A percentile compares a stretch with the other conserved stretches of the same genome.
phyloP scores from a whole-genome alignment of 2,329 filamentous ascomycete species.

The Thyridium curvatum region DNA sequence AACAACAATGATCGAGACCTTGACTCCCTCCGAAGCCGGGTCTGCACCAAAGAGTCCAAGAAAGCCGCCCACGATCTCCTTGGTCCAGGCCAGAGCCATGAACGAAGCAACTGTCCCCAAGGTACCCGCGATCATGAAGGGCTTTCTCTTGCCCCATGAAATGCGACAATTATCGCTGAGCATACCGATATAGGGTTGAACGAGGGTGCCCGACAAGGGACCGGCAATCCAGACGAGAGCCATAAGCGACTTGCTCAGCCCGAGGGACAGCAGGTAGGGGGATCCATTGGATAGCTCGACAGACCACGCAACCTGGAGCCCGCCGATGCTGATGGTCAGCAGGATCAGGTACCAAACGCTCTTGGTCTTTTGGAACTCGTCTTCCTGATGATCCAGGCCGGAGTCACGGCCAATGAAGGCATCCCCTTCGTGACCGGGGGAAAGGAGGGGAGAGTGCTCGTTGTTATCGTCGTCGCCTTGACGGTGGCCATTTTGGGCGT shows the following conservation, averaged over 20 bases:
- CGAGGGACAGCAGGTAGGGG: conserved; percentile 72
- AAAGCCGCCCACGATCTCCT: conserved; percentile 63
- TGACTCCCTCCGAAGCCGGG: conserved; percentile 56
- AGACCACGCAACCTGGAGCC: conserved; percentile 91
- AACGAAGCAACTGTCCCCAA: conserved; percentile 61
- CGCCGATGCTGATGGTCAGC: conserved; percentile 80
- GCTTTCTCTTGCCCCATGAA: conserved; percentile 71
- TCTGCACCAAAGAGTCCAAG: conserved; percentile 66
- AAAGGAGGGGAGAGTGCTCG: conserved; percentile 44
- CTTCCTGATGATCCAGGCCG: conserved; percentile 7
- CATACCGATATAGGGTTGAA: conserved; percentile 80
- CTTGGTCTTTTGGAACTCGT: conserved; percentile 58
- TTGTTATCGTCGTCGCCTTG: conserved; percentile 19
- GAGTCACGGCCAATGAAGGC: conserved; percentile 22
- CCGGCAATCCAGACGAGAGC: conserved; percentile 82
- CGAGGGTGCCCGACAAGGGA: conserved; percentile 69
- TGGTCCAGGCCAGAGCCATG: conserved; percentile 67
- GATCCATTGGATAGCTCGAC: conserved; percentile 93
- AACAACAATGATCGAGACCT: conserved; percentile 62
- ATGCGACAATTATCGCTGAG: conserved; percentile 71
- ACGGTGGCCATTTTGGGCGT: conserved; percentile 5
- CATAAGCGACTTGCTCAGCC: conserved; percentile 76
- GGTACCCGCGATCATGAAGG: conserved; percentile 71
- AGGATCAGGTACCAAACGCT: conserved; percentile 81
- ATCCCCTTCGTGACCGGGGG: conserved; percentile 28